Conservation (phyloP, 2,329 filamentous ascomycete species). For the Pseudocercospora cruenta region DNA sequence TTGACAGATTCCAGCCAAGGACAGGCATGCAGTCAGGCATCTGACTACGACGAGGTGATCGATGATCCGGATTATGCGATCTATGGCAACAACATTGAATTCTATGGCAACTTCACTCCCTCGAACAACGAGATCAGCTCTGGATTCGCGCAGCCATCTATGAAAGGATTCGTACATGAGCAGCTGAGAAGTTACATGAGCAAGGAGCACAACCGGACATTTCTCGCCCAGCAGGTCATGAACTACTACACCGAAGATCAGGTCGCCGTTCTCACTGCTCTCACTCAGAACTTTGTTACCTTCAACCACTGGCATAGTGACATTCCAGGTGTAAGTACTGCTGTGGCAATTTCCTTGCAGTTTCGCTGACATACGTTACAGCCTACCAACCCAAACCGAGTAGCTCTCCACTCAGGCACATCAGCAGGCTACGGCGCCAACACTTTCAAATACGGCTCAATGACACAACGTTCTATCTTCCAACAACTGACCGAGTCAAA, state of each 20-base stretch:
- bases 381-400: slow-evolving; percentile 46
- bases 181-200: slow-evolving; percentile 43
- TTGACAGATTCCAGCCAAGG: slow-evolving; percentile 8
- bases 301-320: slow-evolving; percentile 45
- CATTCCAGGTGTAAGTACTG: slow-evolving; percentile 38
- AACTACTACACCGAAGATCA: slow-evolving; percentile 44
- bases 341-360: neutral
- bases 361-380: neutral
- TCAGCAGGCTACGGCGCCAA: slow-evolving; percentile 40
- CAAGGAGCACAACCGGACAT: slow-evolving; percentile 42
- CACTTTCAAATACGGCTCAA: slow-evolving; percentile 40
- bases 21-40: slow-evolving; percentile 28
- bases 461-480: slow-evolving; percentile 43
- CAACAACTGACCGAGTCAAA: slow-evolving; percentile 42
- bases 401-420: slow-evolving; percentile 41
- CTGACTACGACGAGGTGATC: slow-evolving; percentile 43
- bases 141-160: slow-evolving; percentile 33
- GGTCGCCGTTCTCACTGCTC: slow-evolving; percentile 39
- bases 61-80: slow-evolving; percentile 45
- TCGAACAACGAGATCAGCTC: slow-evolving; percentile 38
- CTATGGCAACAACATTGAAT: slow-evolving; percentile 39
- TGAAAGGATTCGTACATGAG: slow-evolving; percentile 46
- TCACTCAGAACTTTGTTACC: slow-evolving; percentile 45
- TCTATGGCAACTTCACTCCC: slow-evolving; percentile 44
- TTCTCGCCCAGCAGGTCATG: slow-evolving; percentile 37